Percentiles rank a stretch among this genome's conserved stretches.
phyloP scores from a whole-genome alignment of 148 eudicot genomes.

The Camellia japonica region DNA sequence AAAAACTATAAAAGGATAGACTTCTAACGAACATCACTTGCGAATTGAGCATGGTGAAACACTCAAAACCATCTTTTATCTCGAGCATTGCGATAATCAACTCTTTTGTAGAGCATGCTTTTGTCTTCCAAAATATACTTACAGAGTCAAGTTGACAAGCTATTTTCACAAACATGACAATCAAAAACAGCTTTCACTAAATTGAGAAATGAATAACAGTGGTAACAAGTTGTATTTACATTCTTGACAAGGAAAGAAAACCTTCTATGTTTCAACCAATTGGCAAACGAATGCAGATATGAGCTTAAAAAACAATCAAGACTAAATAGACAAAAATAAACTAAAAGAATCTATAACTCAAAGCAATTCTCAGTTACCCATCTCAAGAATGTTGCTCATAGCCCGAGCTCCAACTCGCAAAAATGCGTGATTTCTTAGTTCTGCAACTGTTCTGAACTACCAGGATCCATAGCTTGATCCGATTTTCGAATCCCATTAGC shows the following conservation, averaged over 20 bases:
- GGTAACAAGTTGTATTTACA: neutral
- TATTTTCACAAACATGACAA: neutral
- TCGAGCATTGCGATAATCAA: too few relatives aligned
- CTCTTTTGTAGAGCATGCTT: neutral
- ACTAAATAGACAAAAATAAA: neutral
- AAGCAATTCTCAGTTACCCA: slow-evolving; percentile 8
- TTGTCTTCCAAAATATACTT: neutral
- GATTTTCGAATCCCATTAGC: slow-evolving; percentile 18
- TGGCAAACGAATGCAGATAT: neutral
- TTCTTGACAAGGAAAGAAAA: neutral
- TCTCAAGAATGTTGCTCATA: slow-evolving; percentile 4
- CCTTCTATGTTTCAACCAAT: neutral
- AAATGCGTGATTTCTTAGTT: neutral
- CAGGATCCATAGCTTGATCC: neutral
- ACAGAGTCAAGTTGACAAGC: neutral
- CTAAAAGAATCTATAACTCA: neutral
- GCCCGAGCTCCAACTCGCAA: neutral
- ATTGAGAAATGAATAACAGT: neutral
- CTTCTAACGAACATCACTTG: too few relatives aligned
- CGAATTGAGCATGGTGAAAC: too few relatives aligned
- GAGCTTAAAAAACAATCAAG: neutral
- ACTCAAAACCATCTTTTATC: too few relatives aligned
- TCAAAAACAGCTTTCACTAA: neutral
- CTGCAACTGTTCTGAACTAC: neutral
- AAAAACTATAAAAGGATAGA: too few relatives aligned